phyloP scores from a whole-genome alignment of 768 basidiomycete species.

The Russula abietina region DNA sequence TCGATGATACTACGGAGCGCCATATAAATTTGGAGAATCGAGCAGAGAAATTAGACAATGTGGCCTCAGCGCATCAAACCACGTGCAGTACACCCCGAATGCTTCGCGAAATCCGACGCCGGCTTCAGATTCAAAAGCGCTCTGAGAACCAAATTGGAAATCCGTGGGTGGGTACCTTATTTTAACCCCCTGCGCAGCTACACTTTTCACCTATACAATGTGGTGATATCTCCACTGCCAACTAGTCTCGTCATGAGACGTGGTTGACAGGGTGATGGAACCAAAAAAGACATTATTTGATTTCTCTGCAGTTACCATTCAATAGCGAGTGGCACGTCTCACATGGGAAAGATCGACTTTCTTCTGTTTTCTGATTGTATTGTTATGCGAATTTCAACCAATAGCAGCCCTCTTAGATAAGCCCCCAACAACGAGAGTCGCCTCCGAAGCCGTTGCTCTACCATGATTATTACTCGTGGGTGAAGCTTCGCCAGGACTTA shows the following conservation, averaged over 20 bases:
- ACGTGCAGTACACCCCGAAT: background rate
- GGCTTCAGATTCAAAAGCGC: slow-evolving; percentile 37
- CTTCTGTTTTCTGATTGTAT: no score
- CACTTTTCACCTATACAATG: slow-evolving; percentile 27
- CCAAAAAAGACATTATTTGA: slow-evolving; percentile 12
- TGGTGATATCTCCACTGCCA: slow-evolving; percentile 21
- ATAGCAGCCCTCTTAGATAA: slow-evolving; percentile 27
- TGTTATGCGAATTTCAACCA: no score
- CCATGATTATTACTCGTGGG: no score
- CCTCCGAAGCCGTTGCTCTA: no score
- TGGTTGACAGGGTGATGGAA: slow-evolving; percentile 30
- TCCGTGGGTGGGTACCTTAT: slow-evolving; percentile 28
- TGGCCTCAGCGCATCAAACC: no score
- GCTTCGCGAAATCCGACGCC: slow-evolving; percentile 9
- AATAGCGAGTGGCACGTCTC: no score
- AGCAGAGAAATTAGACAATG: slow-evolving; percentile 30
- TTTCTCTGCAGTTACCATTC: no score
- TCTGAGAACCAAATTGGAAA: slow-evolving; percentile 30
- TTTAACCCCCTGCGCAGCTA: slow-evolving; percentile 20
- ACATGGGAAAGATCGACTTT: no score
- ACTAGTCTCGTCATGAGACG: background rate
- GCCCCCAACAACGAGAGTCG: slow-evolving; percentile 37
- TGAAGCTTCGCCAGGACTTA: no score
- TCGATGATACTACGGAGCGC: slow-evolving; percentile 36
- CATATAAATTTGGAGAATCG: slow-evolving; percentile 26